Conservation (phyloP, 73 alveolate species). For the Uronychia binucleata region DNA sequence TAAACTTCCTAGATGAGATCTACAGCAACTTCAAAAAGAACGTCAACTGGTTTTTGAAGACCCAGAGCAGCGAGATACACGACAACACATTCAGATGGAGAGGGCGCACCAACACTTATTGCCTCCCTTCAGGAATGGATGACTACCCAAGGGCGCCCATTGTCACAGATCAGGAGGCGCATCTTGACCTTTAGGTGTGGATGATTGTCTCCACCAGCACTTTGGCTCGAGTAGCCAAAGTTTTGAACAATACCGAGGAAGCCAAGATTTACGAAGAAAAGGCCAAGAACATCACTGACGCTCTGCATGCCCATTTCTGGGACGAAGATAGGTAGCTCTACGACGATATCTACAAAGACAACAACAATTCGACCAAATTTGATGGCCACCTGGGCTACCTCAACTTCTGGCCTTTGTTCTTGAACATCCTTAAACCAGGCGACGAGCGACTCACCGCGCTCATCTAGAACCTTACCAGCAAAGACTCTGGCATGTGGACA, state of each 20-base stretch:
- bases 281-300: constrained; percentile 3
- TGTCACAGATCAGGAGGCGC: constrained; percentile 82
- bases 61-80: constrained; percentile 53
- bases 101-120: constrained; percentile 75
- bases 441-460: not conserved
- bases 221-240: constrained; percentile 50
- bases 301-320: not conserved
- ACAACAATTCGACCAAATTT: constrained; percentile 50
- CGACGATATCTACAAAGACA: constrained; percentile 40
- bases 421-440: constrained; percentile 60
- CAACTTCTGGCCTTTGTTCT: constrained; percentile 82
- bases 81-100: constrained; percentile 74
- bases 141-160: constrained; percentile 92
- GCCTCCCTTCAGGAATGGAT: constrained; percentile 90
- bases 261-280: constrained; percentile 10
- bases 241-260: constrained; percentile 4
- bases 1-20: not conserved
- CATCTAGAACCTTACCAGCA: not conserved
- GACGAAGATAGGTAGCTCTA: constrained; percentile 6
- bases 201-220: constrained; percentile 62
- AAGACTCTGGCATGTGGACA: constrained; percentile 54
- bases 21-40: not conserved
- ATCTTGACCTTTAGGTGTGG: constrained; percentile 90
- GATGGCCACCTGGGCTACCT: constrained; percentile 92
- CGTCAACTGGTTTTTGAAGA: constrained; percentile 60